These are phyloP conservation scores for Malassezia obtusa DNA, from an alignment of 1,284 basidiomycete species.

Conservation along the genomic window DNA sequence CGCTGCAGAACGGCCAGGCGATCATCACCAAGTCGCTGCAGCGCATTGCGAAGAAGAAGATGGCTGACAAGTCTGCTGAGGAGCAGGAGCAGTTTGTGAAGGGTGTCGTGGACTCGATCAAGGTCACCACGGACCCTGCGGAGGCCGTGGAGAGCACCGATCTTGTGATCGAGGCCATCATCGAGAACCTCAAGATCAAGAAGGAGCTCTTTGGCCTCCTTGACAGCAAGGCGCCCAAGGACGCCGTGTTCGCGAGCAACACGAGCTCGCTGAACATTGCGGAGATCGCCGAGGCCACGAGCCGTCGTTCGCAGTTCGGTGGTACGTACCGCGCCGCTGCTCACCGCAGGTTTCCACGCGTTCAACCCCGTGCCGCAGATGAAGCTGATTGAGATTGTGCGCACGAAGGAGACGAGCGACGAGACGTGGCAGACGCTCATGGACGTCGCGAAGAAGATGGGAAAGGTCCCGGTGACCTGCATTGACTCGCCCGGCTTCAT, in stretches of 20 bases:
- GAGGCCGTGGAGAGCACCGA: slow-evolving; percentile 53
- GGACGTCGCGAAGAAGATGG: slow-evolving; percentile 53
- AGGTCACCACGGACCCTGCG: slow-evolving; percentile 52
- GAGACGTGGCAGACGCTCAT: slow-evolving; percentile 51
- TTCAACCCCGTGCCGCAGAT: slow-evolving; percentile 53
- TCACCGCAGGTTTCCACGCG: slow-evolving; percentile 52
- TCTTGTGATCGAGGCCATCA: slow-evolving; percentile 56
- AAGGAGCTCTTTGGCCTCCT: slow-evolving; percentile 54
- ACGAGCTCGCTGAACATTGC: slow-evolving; percentile 54
- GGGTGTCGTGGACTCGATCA: slow-evolving; percentile 51
- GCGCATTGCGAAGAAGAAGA: slow-evolving; percentile 53
- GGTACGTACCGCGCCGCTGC: slow-evolving; percentile 47
- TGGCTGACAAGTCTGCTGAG: slow-evolving; percentile 51
- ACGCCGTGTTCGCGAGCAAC: slow-evolving; percentile 55
- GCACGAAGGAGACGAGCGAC: slow-evolving; percentile 52
- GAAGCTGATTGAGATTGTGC: slow-evolving; percentile 55
- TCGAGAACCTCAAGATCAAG: slow-evolving; percentile 56
- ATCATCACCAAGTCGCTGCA: slow-evolving; percentile 55
- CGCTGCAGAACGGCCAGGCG: slow-evolving; percentile 51
- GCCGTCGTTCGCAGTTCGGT: slow-evolving; percentile 35
- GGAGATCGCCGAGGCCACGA: slow-evolving; percentile 51
- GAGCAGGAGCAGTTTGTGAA: slow-evolving; percentile 47
- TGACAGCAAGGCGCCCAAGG: slow-evolving; percentile 51
- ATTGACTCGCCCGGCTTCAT: slow-evolving; percentile 53
- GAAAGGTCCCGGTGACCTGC: slow-evolving; percentile 55